Conservation (phyloP, 2,329 filamentous ascomycete genomes). For the Arthrobotrys sinensis region DNA sequence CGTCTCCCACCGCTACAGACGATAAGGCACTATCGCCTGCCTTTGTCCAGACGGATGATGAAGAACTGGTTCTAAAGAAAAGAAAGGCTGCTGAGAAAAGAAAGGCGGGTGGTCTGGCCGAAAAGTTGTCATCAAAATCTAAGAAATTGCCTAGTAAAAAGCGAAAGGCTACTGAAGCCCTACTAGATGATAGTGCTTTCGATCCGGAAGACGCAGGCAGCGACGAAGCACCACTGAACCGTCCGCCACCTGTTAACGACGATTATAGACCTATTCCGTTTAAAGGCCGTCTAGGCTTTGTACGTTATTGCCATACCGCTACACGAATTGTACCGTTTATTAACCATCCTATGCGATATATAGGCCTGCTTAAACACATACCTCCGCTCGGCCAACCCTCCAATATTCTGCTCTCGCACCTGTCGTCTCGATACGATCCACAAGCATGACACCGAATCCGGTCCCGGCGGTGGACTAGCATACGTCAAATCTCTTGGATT, state of each 20-base stretch:
- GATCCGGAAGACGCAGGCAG: slow-evolving; percentile 2
- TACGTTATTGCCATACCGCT: slow-evolving; percentile 69
- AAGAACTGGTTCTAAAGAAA: slow-evolving; percentile 3
- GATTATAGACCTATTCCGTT: slow-evolving; percentile 87
- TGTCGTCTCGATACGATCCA: slow-evolving; percentile 92
- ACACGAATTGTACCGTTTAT: neutral
- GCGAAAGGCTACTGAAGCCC: slow-evolving; percentile 19
- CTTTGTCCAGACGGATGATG: neutral
- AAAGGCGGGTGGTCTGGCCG: neutral
- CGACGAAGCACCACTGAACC: slow-evolving; percentile 66
- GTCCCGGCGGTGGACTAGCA: slow-evolving; percentile 69
- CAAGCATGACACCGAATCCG: slow-evolving; percentile 76
- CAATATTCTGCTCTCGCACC: slow-evolving; percentile 91
- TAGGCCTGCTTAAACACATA: slow-evolving; percentile 94
- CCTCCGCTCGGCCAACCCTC: slow-evolving; percentile 82
- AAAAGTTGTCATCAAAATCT: neutral
- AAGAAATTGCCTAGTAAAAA: slow-evolving; percentile 29
- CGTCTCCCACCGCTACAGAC: slow-evolving; percentile 31
- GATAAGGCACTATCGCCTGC: slow-evolving; percentile 36
- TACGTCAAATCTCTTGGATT: slow-evolving; percentile 85
- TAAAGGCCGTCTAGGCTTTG: slow-evolving; percentile 91
- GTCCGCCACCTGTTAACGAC: slow-evolving; percentile 85
- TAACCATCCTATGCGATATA: neutral
- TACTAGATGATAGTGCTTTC: slow-evolving; percentile 18
- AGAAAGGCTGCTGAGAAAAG: slow-evolving; percentile 5